Base-by-base conservation (phyloP, 2,329 filamentous ascomycete species). In the Westerdykella aurantiaca region DNA sequence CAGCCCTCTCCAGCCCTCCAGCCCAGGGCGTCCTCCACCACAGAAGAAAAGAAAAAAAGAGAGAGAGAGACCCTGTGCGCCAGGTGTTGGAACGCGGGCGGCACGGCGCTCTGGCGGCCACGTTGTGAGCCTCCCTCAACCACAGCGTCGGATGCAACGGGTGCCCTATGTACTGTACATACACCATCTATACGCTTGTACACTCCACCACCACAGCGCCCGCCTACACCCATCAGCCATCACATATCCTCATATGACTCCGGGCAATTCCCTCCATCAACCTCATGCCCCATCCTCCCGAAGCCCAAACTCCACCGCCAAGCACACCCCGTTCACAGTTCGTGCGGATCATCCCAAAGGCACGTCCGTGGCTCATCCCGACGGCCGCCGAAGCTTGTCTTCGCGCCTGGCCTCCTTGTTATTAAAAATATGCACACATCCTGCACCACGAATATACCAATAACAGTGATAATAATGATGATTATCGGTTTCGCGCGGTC, bases 111-210 rank as follows among this genome's bases (percentile, higher is more conserved):
- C 46, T 50, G 57, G 58, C 61, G 57, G 44, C 60, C 56, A 60
- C 58, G 57, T 58, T 60, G 44, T 57, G 54, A 64, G 57, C 58
- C 56, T 56, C 54, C 53, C 44, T 41, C 47, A 43, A 43, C 50
- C 52, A 48, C 14, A 29, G 18, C 33, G 21, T 21, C 34, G 41
- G 41, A 43, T 5, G 33, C 21, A 11, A 14, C n/a, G 22, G 14
- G 33, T 14, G 33, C 33, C n/a, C 22, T 38, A 14, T 12, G 17
- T 6, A 21, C 18, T 21, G 18, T 21, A 6, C 34, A 9, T 37
- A 12, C 35, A 12, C 14, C 9, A 22, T 22, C 16, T n/a, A 16
- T 14, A 37, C 14, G 17, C 9, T 5, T 10, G 17, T 14, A 29
- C 16, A 38, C 37, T n/a, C n/a, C 37, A 31, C 29, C n/a, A 38